Evolutionary conservation across 2,329 filamentous ascomycete species (phyloP).

Genomic region (Dissoconium aciculare): DNA sequence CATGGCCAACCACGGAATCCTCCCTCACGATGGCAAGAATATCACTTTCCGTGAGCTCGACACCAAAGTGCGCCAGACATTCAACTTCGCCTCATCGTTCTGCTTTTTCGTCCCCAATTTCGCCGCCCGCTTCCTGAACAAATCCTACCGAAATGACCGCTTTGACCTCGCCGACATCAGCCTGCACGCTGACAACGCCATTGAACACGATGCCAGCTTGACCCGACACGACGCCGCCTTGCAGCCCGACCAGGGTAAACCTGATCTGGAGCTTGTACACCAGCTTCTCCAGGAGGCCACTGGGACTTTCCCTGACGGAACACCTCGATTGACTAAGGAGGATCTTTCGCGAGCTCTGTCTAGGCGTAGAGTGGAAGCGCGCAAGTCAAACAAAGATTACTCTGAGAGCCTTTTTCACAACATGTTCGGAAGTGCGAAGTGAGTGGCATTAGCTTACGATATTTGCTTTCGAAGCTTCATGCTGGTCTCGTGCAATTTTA

Average conservation of each 20-base stretch:
- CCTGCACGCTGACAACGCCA: constrained; percentile 16
- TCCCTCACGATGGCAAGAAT: constrained; percentile 19
- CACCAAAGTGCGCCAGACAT: constrained; percentile 15
- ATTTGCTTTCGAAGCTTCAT: constrained; percentile 1
- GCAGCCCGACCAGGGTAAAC: constrained; percentile 25
- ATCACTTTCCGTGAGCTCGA: constrained; percentile 17
- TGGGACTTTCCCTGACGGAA: constrained; percentile 22
- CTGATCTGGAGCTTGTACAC: constrained; percentile 25
- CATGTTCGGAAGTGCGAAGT: constrained; percentile 27
- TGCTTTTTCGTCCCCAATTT: constrained; percentile 19
- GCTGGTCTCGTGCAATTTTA: background rate
- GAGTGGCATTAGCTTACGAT: constrained; percentile 1
- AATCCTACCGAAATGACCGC: constrained; percentile 15
- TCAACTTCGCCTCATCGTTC: constrained; percentile 19
- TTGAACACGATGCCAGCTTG: constrained; percentile 18
- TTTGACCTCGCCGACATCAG: constrained; percentile 18
- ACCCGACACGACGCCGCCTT: constrained; percentile 24
- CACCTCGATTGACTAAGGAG: constrained; percentile 22
- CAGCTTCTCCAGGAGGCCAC: constrained; percentile 24
- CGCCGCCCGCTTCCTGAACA: constrained; percentile 16
- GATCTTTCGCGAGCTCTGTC: constrained; percentile 24
- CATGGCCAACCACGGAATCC: constrained; percentile 20
- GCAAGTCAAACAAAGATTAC: constrained; percentile 24
- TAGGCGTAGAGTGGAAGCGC: constrained; percentile 24
- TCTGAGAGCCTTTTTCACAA: constrained; percentile 23